Percentiles rank a stretch among this genome's conserved stretches.
Evolutionary conservation across 108 stramenopile species (phyloP).

Genomic region (Parietichytrium sp.): DNA sequence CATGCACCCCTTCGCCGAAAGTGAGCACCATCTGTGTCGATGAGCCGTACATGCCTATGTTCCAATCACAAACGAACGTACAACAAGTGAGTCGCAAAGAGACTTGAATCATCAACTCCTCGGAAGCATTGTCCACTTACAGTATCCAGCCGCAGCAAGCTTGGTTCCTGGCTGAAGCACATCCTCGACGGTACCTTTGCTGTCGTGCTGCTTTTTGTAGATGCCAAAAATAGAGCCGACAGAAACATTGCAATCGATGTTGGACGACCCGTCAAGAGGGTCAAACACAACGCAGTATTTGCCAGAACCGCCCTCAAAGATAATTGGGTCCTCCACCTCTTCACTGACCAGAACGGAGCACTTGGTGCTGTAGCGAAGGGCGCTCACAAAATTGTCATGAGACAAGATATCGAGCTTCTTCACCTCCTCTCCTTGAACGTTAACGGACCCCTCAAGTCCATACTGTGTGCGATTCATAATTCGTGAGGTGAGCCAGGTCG

Average conservation of each 20-base stretch:
- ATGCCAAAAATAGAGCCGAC: conserved; percentile 97
- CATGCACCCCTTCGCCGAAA: conserved; percentile 83
- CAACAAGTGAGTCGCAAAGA: no score
- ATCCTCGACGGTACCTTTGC: conserved; percentile 76
- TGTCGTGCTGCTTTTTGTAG: conserved; percentile 74
- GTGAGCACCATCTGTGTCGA: conserved; percentile 93
- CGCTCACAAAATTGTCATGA: conserved; percentile 98
- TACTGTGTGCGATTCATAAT: no score
- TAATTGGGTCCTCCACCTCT: conserved; percentile 96
- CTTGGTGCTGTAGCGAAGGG: conserved; percentile 80
- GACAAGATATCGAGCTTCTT: conserved; percentile 99
- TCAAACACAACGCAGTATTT: conserved; percentile 97
- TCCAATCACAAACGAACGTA: no score
- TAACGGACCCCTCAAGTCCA: conserved; percentile 92
- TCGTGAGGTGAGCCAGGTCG: conserved; percentile 58
- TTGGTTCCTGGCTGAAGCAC: conserved; percentile 85
- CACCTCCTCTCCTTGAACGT: conserved; percentile 95
- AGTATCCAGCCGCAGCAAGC: conserved; percentile 92
- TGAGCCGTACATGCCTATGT: conserved; percentile 86
- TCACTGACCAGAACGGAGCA: conserved; percentile 93
- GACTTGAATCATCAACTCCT: no score
- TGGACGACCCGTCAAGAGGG: conserved; percentile 94
- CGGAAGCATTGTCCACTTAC: conserved; percentile 80
- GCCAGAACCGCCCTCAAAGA: conserved; percentile 77
- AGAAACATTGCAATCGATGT: conserved; percentile 99